Base-by-base conservation (phyloP, 2,329 filamentous ascomycete genomes). In the Sarocladiaceae sp. region DNA sequence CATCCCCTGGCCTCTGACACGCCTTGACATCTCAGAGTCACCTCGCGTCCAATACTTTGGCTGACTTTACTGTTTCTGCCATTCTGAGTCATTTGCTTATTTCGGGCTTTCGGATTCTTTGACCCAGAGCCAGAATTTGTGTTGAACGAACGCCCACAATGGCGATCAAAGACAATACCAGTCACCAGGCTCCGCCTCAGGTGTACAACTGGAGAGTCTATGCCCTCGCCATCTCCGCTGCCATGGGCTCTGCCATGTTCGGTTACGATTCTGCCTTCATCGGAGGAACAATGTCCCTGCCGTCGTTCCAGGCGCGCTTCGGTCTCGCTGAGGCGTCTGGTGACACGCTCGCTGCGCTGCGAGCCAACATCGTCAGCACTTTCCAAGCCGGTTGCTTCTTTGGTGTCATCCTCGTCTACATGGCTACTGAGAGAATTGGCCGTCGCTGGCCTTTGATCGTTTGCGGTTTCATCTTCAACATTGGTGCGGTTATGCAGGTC, bases 371-470 rank as follows among this genome's bases (percentile, higher is more conserved):
- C 25, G 65, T 67, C 58, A 62, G 54, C 53, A 79, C 77, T 3
- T 82, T 81, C 57, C 76, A 75, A 13, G 78, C 77, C 4, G 79
- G 78, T n/a, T 78, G 77, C 52, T 72, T 78, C 28, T 76, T 82
- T 56, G 79, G 78, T 4, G 71, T 76, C 25, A 66, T 81, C 22
- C 74, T 77, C 64, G 77, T 73, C 52, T 78, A 78, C 17, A 67
- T 79, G 26, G 76, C 78, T 8, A 79, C 80, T 67, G 80, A 83
- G 56, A 69, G 71, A 15, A 71, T 80, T 44, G 79, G 79, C n/a
- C 72, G 79, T 26, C 73, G 74, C 53, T 66, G 68, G 54, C 78
- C 77, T 1, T 74, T 81, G 49, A 68, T 79, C 54, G 67, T 78
- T 28, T 78, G 76, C 10, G 75, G 76, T 1, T 53, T 71, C 6